Evolutionary conservation across 768 basidiomycete genomes (phyloP), one percentile per base, ranked within the genome.

Genomic region (Mycena olivaceomarginata): DNA sequence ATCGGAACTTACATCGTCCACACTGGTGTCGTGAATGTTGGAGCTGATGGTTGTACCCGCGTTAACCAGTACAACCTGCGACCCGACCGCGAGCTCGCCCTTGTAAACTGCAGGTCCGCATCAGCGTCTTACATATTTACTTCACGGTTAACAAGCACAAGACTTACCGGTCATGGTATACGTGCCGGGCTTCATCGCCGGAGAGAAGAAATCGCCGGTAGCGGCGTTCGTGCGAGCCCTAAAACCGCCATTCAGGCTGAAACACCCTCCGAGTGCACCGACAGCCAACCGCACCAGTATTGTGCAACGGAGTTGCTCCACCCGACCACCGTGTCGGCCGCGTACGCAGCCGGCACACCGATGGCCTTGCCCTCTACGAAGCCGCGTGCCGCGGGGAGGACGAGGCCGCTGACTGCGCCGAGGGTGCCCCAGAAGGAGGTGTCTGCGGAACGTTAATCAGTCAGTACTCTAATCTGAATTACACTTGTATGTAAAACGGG

Each of bases 101-200:
- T 87, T 85, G 81, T 87, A 89, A 45, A 88, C 85, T 85, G 67
- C 39, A 5, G 53, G 20, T 31, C 7, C 31, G 37, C 0, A 63
- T 53, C 57, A 53, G 46, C 22, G 31, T 31, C 31, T 31, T 31
- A 37, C 25, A 37, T 5, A 13, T 15, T 37, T 59, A 13, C 5
- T 13, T 10, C 16, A 51, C 18, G 18, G 16, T 13, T 2, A 51
- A 18, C 48, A 2, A 31, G 22, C 10, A 43, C 3, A 25, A 43
- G 9, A 80, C 83, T 57, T 59, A 86, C 86, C 72, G n/a, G 87
- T 87, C 84, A 85, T 85, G 7, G 87, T 88, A 76, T 89, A 89
- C 1, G 87, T 88, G 18, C 88, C 88, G 8, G 88, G 86, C 75
- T 88, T 89, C 88, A 89, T 89, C 70, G 82, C 82, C 5, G 88